A percentile compares a stretch with the other conserved stretches of the same genome.
Evolutionary conservation across 2,329 filamentous ascomycete genomes (phyloP).

Genomic region (Xylaria polymorpha): DNA sequence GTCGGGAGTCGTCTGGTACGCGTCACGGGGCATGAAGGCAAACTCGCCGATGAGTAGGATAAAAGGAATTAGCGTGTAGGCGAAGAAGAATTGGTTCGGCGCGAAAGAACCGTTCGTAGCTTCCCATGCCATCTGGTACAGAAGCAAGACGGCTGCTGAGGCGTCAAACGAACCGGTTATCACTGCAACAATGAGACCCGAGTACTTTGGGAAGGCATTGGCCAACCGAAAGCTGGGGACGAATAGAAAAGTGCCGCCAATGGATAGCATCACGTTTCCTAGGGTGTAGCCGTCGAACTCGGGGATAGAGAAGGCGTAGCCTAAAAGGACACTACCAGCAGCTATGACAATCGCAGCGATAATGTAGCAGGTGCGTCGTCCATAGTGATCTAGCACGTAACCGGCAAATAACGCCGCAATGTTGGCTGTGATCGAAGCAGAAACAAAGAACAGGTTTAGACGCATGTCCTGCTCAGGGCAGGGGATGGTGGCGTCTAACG

Average conservation of each 20-base stretch:
- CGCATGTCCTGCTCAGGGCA: conserved; percentile 64
- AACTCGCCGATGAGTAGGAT: conserved; percentile 54
- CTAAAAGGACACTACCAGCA: conserved; percentile 69
- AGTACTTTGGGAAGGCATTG: conserved; percentile 70
- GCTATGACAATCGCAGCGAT: conserved; percentile 69
- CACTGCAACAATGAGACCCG: conserved; percentile 69
- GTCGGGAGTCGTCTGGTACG: conserved; percentile 55
- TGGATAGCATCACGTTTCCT: conserved; percentile 69
- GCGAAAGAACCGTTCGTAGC: conserved; percentile 51
- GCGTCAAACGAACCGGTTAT: conserved; percentile 74
- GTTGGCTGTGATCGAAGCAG: conserved; percentile 75
- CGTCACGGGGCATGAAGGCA: conserved; percentile 54
- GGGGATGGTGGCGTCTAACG: conserved; percentile 48
- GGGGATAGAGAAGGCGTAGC: conserved; percentile 65
- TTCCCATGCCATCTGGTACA: conserved; percentile 69
- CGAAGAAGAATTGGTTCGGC: conserved; percentile 56
- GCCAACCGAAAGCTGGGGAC: conserved; percentile 73
- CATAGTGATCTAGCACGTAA: conserved; percentile 73
- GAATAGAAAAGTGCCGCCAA: conserved; percentile 73
- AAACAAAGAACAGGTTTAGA: conserved; percentile 78
- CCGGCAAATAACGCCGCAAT: conserved; percentile 74
- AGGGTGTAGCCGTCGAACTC: conserved; percentile 69
- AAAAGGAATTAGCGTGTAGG: conserved; percentile 52
- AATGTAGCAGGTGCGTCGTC: conserved; percentile 71
- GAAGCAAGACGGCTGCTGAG: conserved; percentile 69